Evolutionary conservation across 331 rosid genomes (phyloP).

Genomic region (Ulmus americana): DNA sequence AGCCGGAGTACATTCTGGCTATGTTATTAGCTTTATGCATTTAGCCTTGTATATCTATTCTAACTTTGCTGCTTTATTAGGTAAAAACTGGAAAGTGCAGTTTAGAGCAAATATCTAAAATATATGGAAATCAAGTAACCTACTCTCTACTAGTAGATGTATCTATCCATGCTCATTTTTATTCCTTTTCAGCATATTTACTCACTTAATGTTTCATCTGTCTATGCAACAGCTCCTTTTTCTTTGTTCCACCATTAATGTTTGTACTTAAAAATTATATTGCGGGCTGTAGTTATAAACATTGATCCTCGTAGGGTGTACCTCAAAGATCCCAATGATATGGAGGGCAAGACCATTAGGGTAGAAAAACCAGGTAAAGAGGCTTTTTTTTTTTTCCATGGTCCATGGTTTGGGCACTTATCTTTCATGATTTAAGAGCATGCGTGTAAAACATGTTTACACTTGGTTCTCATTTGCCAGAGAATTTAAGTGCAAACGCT

Average conservation of each 20-base stretch:
- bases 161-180: neutral
- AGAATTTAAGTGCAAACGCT: neutral
- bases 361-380: conserved; percentile 56
- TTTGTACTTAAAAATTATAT: conserved; percentile 16
- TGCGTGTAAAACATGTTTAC: conserved; percentile 5
- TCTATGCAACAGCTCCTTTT: too few species aligned
- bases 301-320: conserved; percentile 88
- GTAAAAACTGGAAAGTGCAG: conserved; percentile 79
- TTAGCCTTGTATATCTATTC: conserved; percentile 17
- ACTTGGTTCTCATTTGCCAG: neutral
- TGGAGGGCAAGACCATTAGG: conserved; percentile 53
- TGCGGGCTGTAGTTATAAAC: conserved; percentile 91
- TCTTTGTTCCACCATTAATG: conserved; percentile 9
- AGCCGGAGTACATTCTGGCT: conserved; percentile 54
- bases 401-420: neutral
- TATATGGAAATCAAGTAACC: conserved; percentile 90
- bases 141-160: conserved; percentile 5
- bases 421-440: neutral
- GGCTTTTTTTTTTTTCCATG: neutral
- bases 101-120: conserved; percentile 86
- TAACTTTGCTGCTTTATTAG: conserved; percentile 37
- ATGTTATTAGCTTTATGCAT: conserved; percentile 2
- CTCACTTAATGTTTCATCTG: too few species aligned
- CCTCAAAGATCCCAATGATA: conserved; percentile 58
- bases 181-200: too few species aligned